These are phyloP conservation scores for Lagenidium giganteum DNA, from an alignment of 352 stramenopile genomes.

Conservation along the genomic window DNA sequence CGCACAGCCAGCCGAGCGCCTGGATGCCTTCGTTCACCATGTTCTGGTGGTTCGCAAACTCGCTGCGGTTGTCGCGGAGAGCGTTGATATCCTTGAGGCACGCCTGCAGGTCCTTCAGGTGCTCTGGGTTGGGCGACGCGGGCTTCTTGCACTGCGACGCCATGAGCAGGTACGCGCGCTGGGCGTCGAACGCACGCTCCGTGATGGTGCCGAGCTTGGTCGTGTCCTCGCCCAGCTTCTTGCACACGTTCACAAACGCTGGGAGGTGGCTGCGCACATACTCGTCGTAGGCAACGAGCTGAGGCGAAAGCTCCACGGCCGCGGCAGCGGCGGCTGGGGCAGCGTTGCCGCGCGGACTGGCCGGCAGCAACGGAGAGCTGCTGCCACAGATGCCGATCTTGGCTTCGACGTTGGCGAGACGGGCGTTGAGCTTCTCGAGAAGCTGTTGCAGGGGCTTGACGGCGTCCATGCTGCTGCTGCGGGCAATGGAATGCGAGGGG, in stretches of 20 bases:
- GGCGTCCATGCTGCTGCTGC: slow-evolving; percentile 35
- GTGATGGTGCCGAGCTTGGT: slow-evolving; percentile 81
- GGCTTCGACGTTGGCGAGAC: slow-evolving; percentile 75
- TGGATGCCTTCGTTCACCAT: slow-evolving; percentile 87
- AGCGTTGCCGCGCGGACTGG: slow-evolving; percentile 4
- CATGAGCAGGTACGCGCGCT: slow-evolving; percentile 91
- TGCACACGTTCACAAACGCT: slow-evolving; percentile 70
- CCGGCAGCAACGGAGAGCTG: slow-evolving; percentile 5
- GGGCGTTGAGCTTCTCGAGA: slow-evolving; percentile 72
- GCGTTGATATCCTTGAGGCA: slow-evolving; percentile 80
- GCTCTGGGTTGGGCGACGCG: slow-evolving; percentile 52
- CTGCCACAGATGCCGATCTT: slow-evolving; percentile 54
- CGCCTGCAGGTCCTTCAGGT: slow-evolving; percentile 67
- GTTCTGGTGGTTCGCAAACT: slow-evolving; percentile 83
- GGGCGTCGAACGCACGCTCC: slow-evolving; percentile 80
- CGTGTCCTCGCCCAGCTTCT: slow-evolving; percentile 80
- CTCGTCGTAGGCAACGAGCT: slow-evolving; percentile 90
- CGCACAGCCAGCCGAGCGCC: slow-evolving; percentile 74
- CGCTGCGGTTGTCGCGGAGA: slow-evolving; percentile 77
- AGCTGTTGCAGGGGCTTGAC: slow-evolving; percentile 81
- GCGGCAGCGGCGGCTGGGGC: slow-evolving; percentile 7
- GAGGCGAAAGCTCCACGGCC: slow-evolving; percentile 41
- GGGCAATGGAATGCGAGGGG: no score
- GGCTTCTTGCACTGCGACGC: slow-evolving; percentile 93
- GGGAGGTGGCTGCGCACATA: slow-evolving; percentile 78